Evolutionary conservation across 768 basidiomycete species (phyloP).

Genomic region (Tylopilus balloui): DNA sequence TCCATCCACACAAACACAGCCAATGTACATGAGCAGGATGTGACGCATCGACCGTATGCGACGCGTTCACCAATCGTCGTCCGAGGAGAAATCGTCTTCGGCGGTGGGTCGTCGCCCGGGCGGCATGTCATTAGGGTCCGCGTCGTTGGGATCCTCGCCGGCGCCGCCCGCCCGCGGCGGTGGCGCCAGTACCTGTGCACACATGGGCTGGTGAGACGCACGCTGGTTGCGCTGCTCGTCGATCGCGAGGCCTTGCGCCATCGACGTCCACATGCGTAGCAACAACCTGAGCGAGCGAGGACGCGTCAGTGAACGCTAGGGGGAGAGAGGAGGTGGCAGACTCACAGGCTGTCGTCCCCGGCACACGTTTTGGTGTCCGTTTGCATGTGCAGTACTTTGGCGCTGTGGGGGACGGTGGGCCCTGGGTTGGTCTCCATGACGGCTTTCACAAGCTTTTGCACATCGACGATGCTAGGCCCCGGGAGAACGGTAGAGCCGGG

Average conservation of each 20-base stretch:
- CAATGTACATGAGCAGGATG: no score
- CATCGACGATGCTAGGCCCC: slow-evolving; percentile 40
- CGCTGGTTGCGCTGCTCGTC: slow-evolving; percentile 40
- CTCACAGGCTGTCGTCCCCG: slow-evolving; percentile 51
- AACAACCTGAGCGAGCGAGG: slow-evolving; percentile 34
- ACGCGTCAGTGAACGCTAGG: neutral
- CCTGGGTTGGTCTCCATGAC: slow-evolving; percentile 36
- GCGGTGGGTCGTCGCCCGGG: slow-evolving; percentile 5
- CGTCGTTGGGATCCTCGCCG: slow-evolving; percentile 13
- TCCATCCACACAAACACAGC: no score
- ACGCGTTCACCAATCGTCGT: slow-evolving; percentile 29
- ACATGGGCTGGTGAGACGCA: slow-evolving; percentile 4
- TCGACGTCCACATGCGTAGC: slow-evolving; percentile 43
- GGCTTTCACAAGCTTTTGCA: slow-evolving; percentile 34
- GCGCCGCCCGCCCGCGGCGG: neutral
- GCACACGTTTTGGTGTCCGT: slow-evolving; percentile 40
- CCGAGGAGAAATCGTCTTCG: slow-evolving; percentile 26
- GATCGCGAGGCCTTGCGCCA: slow-evolving; percentile 43
- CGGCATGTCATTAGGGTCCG: slow-evolving; percentile 11
- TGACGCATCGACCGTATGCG: no score
- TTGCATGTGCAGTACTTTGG: slow-evolving; percentile 32
- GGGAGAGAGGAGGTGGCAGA: neutral
- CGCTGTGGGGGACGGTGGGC: slow-evolving; percentile 28
- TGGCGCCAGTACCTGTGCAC: slow-evolving; percentile 12
- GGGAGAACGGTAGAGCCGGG: neutral